phyloP scores from a whole-genome alignment of 2,329 filamentous ascomycete genomes.

The Pseudogymnoascus sp. region DNA sequence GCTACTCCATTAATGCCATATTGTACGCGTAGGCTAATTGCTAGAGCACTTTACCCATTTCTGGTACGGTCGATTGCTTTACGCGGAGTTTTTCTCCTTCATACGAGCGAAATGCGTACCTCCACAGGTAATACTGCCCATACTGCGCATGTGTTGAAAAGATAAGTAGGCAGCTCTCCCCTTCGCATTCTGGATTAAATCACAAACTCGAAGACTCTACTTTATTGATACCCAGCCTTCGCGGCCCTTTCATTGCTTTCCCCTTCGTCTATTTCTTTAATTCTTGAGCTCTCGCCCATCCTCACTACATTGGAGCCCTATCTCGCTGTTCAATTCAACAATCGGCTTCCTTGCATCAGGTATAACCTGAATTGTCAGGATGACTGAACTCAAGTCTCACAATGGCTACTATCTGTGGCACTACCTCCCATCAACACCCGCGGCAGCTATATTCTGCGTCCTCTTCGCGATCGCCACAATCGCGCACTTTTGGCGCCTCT shows the following conservation, averaged over 20 bases:
- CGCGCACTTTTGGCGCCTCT: conserved; percentile 27
- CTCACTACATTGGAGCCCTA: background rate
- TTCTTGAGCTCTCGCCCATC: background rate
- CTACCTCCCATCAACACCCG: conserved; percentile 39
- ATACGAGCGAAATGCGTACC: background rate
- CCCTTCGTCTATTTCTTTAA: background rate
- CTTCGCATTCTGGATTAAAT: background rate
- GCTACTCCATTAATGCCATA: background rate
- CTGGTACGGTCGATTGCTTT: background rate
- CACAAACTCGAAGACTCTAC: background rate
- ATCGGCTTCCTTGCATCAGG: background rate
- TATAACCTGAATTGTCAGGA: background rate
- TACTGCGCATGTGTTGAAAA: background rate
- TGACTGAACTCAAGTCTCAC: conserved; percentile 6
- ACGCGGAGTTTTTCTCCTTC: background rate
- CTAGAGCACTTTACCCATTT: background rate
- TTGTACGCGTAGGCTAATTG: background rate
- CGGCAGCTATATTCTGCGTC: conserved; percentile 34
- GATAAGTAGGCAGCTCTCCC: background rate
- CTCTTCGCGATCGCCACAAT: conserved; percentile 26
- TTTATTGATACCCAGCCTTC: background rate
- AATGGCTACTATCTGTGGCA: conserved; percentile 34
- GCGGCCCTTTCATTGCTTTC: background rate
- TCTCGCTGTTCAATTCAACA: background rate
- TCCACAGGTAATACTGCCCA: background rate